phyloP scores from a whole-genome alignment of 2,329 filamentous ascomycete genomes.

The Botrytis tulipae region DNA sequence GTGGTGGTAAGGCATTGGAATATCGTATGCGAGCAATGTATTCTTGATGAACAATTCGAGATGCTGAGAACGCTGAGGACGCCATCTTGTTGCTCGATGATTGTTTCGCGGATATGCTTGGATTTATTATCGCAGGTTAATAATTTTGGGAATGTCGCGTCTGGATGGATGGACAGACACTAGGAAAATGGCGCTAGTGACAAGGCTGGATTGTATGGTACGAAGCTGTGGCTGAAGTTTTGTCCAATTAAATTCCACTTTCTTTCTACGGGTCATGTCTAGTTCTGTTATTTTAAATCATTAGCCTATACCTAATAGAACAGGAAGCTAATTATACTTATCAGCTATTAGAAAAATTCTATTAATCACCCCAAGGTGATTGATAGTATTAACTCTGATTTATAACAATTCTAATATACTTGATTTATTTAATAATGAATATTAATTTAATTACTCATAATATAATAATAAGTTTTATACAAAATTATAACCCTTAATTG shows the following conservation, averaged over 20 bases:
- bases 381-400: too few relatives aligned
- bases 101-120: neutral
- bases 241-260: neutral
- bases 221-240: neutral
- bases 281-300: neutral
- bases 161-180: slow-evolving; percentile 7
- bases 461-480: too few relatives aligned
- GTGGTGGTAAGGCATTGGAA: slow-evolving; percentile 91
- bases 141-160: slow-evolving; percentile 20
- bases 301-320: neutral
- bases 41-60: slow-evolving; percentile 73
- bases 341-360: too few relatives aligned
- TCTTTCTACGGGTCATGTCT: neutral
- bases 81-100: slow-evolving; percentile 29
- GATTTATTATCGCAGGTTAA: neutral
- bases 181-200: slow-evolving; percentile 15
- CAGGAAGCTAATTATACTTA: neutral
- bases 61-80: slow-evolving; percentile 36
- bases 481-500: too few relatives aligned
- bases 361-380: too few relatives aligned
- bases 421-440: too few relatives aligned
- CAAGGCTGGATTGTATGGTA: slow-evolving; percentile 18
- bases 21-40: slow-evolving; percentile 96
- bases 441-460: too few relatives aligned
- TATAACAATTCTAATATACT: too few relatives aligned